phyloP scores from a whole-genome alignment of 1,284 basidiomycete genomes.

The Heliocybe sulcata region DNA sequence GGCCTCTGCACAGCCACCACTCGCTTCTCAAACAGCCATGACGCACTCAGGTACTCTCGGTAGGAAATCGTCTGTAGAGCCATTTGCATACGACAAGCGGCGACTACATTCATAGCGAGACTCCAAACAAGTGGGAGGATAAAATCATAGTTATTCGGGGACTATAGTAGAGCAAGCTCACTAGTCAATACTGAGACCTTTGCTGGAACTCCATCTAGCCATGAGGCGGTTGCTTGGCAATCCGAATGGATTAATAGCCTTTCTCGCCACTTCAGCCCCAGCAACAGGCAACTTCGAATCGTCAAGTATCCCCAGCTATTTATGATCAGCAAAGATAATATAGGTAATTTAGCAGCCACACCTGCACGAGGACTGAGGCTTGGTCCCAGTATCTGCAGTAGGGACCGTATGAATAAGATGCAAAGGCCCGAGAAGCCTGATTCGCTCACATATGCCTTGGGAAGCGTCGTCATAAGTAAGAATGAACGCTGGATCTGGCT shows the following conservation, averaged over 20 bases:
- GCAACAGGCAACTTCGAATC: slow-evolving; percentile 27
- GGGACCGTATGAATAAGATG: too few relatives aligned
- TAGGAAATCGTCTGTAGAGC: too few relatives aligned
- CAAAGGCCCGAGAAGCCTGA: not conserved
- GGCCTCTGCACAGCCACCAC: not conserved
- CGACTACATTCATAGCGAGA: not conserved
- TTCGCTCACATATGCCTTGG: slow-evolving; percentile 22
- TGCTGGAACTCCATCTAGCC: slow-evolving; percentile 30
- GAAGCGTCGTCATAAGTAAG: not conserved
- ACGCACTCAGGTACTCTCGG: too few relatives aligned
- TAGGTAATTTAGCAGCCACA: slow-evolving; percentile 7
- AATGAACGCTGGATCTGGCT: too few relatives aligned
- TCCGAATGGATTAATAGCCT: slow-evolving; percentile 35
- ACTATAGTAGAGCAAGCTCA: not conserved
- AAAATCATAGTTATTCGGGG: not conserved
- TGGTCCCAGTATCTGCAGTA: slow-evolving; percentile 42
- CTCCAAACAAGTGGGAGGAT: too few relatives aligned
- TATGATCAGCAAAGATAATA: not conserved
- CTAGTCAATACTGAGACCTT: slow-evolving; percentile 25
- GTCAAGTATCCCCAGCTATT: slow-evolving; percentile 30
- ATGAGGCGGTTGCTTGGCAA: slow-evolving; percentile 32
- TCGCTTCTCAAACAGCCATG: not conserved
- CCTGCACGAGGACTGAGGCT: slow-evolving; percentile 36
- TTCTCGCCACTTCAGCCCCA: slow-evolving; percentile 29
- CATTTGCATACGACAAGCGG: too few relatives aligned